A percentile compares a stretch with the other conserved stretches of the same genome.
These are phyloP conservation scores for Rheum nobile DNA, from an alignment of 148 eudicot genomes.

Conservation along the genomic window DNA sequence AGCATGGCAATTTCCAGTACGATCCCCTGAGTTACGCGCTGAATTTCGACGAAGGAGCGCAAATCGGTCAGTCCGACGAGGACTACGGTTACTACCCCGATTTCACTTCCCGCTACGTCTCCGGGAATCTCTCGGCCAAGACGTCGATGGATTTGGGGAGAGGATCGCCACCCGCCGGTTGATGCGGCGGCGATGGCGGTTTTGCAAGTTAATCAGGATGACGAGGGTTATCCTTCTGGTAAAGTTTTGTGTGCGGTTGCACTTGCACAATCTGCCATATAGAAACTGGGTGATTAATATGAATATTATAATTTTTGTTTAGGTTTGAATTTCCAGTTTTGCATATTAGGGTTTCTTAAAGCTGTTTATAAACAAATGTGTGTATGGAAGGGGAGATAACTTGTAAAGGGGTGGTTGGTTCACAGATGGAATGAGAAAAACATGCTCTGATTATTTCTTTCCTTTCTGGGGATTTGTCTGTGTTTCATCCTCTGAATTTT, in stretches of 20 bases:
- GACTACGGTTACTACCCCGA: constrained; percentile 26
- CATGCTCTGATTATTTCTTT: neutral
- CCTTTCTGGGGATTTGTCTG: too few species aligned
- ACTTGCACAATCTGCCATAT: neutral
- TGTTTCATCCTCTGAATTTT: too few species aligned
- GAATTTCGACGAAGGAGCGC: constrained; percentile 65
- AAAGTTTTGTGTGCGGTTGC: neutral
- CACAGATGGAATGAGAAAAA: neutral
- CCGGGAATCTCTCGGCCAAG: neutral
- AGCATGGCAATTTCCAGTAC: constrained; percentile 38
- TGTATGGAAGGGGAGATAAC: neutral
- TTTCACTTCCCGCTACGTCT: constrained; percentile 20
- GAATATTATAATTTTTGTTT: neutral
- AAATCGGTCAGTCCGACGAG: constrained; percentile 20
- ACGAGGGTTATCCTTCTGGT: neutral
- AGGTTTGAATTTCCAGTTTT: neutral
- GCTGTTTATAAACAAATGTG: neutral
- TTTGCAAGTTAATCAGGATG: too few species aligned
- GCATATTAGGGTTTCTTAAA: neutral
- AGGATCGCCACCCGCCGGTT: neutral
- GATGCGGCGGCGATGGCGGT: neutral
- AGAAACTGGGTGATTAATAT: neutral
- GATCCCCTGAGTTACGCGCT: constrained; percentile 67
- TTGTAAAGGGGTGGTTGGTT: constrained; percentile 7
- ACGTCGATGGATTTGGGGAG: neutral